Conservation (phyloP, 176 grass and related monocot species). For the Bothriochloa decipiens region DNA sequence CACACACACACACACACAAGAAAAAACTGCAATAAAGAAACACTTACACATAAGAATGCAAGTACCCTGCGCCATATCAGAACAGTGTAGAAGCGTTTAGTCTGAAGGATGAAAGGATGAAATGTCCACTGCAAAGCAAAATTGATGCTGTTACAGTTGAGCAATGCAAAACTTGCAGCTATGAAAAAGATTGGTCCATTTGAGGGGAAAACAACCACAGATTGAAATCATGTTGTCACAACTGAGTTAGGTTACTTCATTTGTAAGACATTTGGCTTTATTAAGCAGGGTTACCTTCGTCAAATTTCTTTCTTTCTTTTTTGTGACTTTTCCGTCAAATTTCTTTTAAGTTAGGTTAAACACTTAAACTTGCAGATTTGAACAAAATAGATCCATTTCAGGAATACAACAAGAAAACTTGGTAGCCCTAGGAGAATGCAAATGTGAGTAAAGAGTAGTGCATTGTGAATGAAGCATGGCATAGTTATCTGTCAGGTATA, state of each 20-base stretch:
- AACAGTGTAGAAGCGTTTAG: slow-evolving; percentile 86
- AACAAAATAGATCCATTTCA: not conserved
- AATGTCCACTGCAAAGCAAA: slow-evolving; percentile 77
- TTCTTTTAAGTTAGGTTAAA: not conserved
- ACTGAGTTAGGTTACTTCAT: not conserved
- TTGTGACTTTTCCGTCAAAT: too few relatives aligned
- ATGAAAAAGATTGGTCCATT: not conserved
- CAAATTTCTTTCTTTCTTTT: not conserved
- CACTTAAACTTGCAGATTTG: not conserved
- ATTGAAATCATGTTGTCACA: not conserved
- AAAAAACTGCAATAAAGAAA: slow-evolving; percentile 8
- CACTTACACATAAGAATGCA: slow-evolving; percentile 83
- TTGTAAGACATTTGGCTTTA: not conserved
- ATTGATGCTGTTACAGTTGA: not conserved
- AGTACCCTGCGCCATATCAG: slow-evolving; percentile 84
- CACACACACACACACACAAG: too few relatives aligned
- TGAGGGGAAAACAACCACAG: not conserved
- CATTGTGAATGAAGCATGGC: not conserved
- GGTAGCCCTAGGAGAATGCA: not conserved
- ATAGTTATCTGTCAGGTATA: not conserved
- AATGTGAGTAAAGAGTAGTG: not conserved
- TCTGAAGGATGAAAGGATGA: slow-evolving; percentile 82
- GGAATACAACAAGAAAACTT: not conserved
- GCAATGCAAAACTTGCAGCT: not conserved
- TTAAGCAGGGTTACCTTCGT: not conserved